These are phyloP conservation scores for Candida jianshihensis DNA, from an alignment of 805 yeast species.

Conservation along the genomic window DNA sequence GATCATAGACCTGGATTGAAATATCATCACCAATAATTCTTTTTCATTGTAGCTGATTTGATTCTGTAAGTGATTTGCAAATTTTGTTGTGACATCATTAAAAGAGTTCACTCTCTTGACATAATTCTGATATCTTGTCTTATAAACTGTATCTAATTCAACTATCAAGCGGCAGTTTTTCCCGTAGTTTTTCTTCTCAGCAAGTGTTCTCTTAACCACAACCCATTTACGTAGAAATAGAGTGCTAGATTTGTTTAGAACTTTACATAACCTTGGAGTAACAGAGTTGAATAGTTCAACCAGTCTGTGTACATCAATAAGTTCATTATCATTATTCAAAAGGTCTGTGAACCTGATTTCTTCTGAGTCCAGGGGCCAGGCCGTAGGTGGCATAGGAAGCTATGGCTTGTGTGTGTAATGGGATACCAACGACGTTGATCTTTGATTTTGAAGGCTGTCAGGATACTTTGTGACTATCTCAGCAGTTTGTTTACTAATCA, in stretches of 20 bases:
- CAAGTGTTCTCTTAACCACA: not conserved
- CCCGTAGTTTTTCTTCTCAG: not conserved
- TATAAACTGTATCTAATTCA: conserved; percentile 2
- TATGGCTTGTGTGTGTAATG: too few species aligned
- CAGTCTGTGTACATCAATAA: conserved; percentile 7
- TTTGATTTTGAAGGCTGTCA: too few species aligned
- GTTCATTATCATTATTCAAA: conserved; percentile 4
- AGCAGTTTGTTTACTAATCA: too few species aligned
- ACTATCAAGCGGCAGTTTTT: not conserved
- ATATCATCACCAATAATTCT: conserved; percentile 3
- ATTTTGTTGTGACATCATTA: conserved; percentile 6
- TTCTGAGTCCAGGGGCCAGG: too few species aligned
- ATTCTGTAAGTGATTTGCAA: conserved; percentile 6
- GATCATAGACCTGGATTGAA: conserved; percentile 4
- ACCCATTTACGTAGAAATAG: conserved; percentile 2
- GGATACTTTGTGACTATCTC: too few species aligned
- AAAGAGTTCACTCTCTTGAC: conserved; percentile 2
- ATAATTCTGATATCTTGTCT: conserved; percentile 1
- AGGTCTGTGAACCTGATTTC: conserved; percentile 5
- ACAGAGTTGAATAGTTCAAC: conserved; percentile 9
- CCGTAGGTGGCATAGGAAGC: too few species aligned
- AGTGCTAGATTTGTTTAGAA: not conserved
- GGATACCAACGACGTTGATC: too few species aligned
- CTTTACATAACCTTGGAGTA: conserved; percentile 5
- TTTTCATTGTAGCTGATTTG: conserved; percentile 7